These are phyloP conservation scores for Alternaria dauci DNA, from an alignment of 2,329 filamentous ascomycete species.

Conservation along the genomic window DNA sequence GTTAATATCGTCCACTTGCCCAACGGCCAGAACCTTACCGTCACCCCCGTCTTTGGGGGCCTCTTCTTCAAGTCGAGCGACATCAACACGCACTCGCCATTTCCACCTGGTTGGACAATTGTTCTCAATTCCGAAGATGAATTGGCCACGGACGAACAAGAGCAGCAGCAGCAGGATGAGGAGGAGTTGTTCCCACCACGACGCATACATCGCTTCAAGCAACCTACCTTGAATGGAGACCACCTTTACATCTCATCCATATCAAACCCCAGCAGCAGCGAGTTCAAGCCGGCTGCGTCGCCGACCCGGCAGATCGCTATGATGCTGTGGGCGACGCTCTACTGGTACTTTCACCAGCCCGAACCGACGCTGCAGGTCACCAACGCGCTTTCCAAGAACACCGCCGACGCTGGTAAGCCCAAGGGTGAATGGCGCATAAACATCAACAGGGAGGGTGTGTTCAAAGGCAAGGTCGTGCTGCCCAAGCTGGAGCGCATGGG, in stretches of 20 bases:
- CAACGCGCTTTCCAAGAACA: conserved; percentile 69
- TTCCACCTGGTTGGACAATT: conserved; percentile 89
- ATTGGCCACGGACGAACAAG: conserved; percentile 26
- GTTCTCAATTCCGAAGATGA: conserved; percentile 75
- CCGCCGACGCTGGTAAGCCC: conserved; percentile 73
- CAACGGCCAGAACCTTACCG: conserved; percentile 84
- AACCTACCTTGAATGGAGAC: conserved; percentile 80
- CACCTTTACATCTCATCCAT: conserved; percentile 91
- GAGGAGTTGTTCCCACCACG: conserved; percentile 43
- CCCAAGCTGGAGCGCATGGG: conserved; percentile 96
- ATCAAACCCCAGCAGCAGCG: conserved; percentile 79
- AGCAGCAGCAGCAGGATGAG: conserved; percentile 46
- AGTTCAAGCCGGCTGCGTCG: conserved; percentile 81
- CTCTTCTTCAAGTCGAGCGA: conserved; percentile 88
- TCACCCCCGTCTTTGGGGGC: conserved; percentile 89
- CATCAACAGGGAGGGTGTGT: conserved; percentile 85
- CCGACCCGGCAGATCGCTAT: conserved; percentile 90
- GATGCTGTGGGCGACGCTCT: conserved; percentile 94
- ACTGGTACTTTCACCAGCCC: conserved; percentile 96
- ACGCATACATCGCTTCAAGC: conserved; percentile 71
- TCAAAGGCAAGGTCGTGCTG: conserved; percentile 82
- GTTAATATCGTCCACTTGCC: conserved; percentile 72
- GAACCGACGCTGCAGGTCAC: conserved; percentile 72
- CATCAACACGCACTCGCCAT: conserved; percentile 70
- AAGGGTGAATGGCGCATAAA: conserved; percentile 86